These are phyloP conservation scores for Collybia sordida DNA, from an alignment of 768 basidiomycete genomes.

Conservation along the genomic window DNA sequence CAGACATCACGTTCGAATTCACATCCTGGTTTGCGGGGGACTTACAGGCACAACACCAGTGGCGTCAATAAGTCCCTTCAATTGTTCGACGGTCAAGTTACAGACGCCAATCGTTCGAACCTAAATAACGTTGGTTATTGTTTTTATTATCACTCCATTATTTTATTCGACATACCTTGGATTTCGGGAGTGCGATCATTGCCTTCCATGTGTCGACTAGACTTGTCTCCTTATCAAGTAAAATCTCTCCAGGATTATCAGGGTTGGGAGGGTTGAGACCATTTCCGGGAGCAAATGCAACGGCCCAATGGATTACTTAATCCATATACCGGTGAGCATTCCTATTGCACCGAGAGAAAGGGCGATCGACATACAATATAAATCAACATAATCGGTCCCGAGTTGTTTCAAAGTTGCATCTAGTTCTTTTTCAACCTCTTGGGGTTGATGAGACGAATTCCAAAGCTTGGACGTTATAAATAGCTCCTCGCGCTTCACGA, in stretches of 20 bases:
- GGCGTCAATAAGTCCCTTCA: conserved; percentile 66
- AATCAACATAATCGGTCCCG: conserved; percentile 74
- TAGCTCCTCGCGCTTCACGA: conserved; percentile 78
- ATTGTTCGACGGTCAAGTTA: conserved; percentile 69
- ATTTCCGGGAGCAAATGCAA: conserved; percentile 59
- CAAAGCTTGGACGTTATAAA: conserved; percentile 85
- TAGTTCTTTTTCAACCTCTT: conserved; percentile 69
- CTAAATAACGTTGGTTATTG: conserved; percentile 24
- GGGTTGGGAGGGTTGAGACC: conserved; percentile 55
- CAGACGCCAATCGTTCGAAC: conserved; percentile 77
- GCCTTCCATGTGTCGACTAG: conserved; percentile 86
- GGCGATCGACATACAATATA: conserved; percentile 56
- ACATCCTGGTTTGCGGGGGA: background rate
- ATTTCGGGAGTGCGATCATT: conserved; percentile 66
- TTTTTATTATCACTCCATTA: background rate
- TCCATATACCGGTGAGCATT: too few species aligned
- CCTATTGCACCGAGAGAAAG: too few species aligned
- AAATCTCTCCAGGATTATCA: conserved; percentile 41
- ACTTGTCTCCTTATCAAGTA: conserved; percentile 55
- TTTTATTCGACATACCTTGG: conserved; percentile 50
- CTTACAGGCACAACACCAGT: conserved; percentile 73
- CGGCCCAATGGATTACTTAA: conserved; percentile 79
- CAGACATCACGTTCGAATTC: background rate
- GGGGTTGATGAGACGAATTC: conserved; percentile 72
- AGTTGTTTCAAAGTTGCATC: conserved; percentile 75